Base-by-base conservation (phyloP, 148 eudicot species). In the Dysphania ambrosioides region DNA sequence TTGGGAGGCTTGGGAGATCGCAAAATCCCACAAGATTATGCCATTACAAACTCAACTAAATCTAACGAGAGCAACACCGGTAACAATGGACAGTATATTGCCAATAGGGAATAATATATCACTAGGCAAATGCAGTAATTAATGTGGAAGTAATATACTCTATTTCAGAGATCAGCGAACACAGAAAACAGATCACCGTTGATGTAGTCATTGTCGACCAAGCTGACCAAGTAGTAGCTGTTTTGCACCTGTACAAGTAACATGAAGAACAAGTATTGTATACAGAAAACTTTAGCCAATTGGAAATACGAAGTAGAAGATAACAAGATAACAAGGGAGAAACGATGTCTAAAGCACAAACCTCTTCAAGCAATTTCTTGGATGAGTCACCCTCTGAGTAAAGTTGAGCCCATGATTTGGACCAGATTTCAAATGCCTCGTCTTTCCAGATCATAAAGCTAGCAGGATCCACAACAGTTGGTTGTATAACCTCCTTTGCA, bases 371-470 rank as follows among this genome's bases (percentile, higher is more conserved):
- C 72, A 91, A 78, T 78, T 86, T 87, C 75, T 82, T 86, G 77
- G 97, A 90, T 66, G 90, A 84, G 72, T 93, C 97, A 34, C 81
- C 84, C 71, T 89, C 90, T 6, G 95, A 84, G 75, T 89, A 89
- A 75, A 91, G 77, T n/a, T 83, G 85, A 75, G 97, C 91, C 98
- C 95, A 93, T 57, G 91, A 93, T 83, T 87, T 85, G 24, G 90
- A 89, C 95, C 97, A 93, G 72, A 91, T 87, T 75, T 89, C 93
- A 81, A 93, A 93, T 2, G 98, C 98, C 85, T 93, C 97, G 36
- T 91, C 98, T 75, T 93, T 91, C 98, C 98, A 93, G 72, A 91
- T 83, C 79, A 82, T 75, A 69, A 93, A 93, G 85, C 98, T 91
- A 49, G 85, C 82, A 73, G 98, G 88, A 77, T 91, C 98, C 21